Evolutionary conservation across 139 green algal species (phyloP), one percentile per base, ranked within the genome.

Genomic region (Volvox reticuliferus): DNA sequence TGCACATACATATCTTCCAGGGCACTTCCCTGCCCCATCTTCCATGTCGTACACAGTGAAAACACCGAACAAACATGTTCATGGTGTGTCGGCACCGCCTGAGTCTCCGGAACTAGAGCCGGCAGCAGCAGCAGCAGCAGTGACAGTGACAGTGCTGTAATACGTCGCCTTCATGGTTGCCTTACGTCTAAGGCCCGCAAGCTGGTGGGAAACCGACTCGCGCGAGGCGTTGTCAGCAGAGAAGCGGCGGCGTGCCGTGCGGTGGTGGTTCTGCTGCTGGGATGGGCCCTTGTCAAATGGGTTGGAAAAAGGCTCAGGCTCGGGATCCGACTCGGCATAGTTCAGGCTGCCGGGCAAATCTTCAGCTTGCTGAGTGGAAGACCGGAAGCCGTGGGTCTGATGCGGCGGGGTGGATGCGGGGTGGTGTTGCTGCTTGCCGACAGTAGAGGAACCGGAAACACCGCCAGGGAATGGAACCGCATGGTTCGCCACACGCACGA

Each of bases 181-280:
- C 61, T 92, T 92, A 30, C 89, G 89, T 71, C 89, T 21, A 50
- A 92, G 78, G 2, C 89, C 89, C 22, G 85, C 32, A 35, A 92
- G 89, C 82, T 92, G 89, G 55, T 89, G 81, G 28, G 79, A 81
- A 33, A 92, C 50, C 12, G n/a, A 37, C 82, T 92, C 89, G 19
- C 89, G 82, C 1, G 78, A 32, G 0, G 26, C 71, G 30, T n/a
- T 75, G 82, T 89, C 79, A 1, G 71, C 71, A 2, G 33, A 61
- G 71, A 89, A 92, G 3, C 61, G 24, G 0, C 89, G 69, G 12
- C 80, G 88, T 24, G 24, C 30, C 36, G 61, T 26, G 75, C 1
- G 2, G 16, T 3, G 12, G 0, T 69, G 62, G 21, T 36, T 19
- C 68, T 67, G 63, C 69, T 2, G 26, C 5, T 17, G 21, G 13